Evolutionary conservation across 371 early-diverging fungal species (phyloP).

Genomic region (Rhizopus arrhizus): DNA sequence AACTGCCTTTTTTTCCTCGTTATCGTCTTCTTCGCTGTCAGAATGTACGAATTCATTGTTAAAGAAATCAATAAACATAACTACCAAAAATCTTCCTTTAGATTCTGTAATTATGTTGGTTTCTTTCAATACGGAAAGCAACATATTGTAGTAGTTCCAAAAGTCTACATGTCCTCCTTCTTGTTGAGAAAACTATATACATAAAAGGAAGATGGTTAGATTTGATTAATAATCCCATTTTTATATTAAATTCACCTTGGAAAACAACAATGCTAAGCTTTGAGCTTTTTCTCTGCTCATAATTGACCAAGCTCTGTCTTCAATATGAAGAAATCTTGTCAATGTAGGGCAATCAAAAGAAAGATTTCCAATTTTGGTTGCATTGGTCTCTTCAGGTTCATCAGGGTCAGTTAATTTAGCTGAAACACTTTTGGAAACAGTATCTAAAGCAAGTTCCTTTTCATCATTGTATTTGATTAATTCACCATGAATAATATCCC

Average conservation of each 20-base stretch:
- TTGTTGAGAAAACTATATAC: slow-evolving; percentile 37
- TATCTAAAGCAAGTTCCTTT: slow-evolving; percentile 56
- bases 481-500: slow-evolving; percentile 64
- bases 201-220: slow-evolving; percentile 6
- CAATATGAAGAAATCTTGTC: slow-evolving; percentile 40
- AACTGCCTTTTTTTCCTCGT: slow-evolving; percentile 30
- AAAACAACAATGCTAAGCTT: slow-evolving; percentile 50
- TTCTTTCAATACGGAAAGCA: slow-evolving; percentile 70
- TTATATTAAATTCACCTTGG: slow-evolving; percentile 27
- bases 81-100: slow-evolving; percentile 72
- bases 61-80: slow-evolving; percentile 74
- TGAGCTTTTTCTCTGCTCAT: slow-evolving; percentile 39
- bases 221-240: background rate
- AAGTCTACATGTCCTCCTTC: slow-evolving; percentile 67
- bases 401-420: slow-evolving; percentile 23
- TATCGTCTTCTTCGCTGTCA: slow-evolving; percentile 36
- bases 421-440: slow-evolving; percentile 44
- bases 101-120: slow-evolving; percentile 72
- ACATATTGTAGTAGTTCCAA: slow-evolving; percentile 73
- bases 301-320: slow-evolving; percentile 41
- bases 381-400: slow-evolving; percentile 27
- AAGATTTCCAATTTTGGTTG: slow-evolving; percentile 56
- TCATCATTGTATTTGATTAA: slow-evolving; percentile 64
- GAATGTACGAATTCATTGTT: slow-evolving; percentile 59
- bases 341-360: slow-evolving; percentile 63